Conservation (phyloP, 2,329 filamentous ascomycete genomes). For the Fusarium liriodendri region DNA sequence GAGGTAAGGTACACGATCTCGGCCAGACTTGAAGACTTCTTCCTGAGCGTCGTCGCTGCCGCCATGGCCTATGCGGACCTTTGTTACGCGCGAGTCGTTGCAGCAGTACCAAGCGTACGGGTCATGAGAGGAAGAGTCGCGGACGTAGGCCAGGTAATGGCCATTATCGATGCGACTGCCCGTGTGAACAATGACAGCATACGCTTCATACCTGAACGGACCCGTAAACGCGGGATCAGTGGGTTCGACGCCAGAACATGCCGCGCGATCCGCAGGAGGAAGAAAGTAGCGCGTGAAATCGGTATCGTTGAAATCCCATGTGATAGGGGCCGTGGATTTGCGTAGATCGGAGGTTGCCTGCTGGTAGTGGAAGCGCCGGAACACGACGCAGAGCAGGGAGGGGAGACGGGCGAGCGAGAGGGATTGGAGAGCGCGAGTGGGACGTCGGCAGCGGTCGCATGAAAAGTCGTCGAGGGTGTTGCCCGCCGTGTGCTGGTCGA, state of each 20-base stretch:
- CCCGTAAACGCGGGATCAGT: constrained; percentile 56
- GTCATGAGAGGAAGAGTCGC: constrained; percentile 62
- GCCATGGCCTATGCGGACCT: constrained; percentile 55
- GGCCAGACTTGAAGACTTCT: constrained; percentile 52
- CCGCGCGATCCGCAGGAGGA: constrained; percentile 47
- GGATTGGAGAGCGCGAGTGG: constrained; percentile 75
- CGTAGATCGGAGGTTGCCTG: constrained; percentile 50
- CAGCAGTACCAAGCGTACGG: constrained; percentile 61
- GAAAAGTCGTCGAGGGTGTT: constrained; percentile 76
- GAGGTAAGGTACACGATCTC: constrained; percentile 58
- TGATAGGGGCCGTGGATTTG: constrained; percentile 78
- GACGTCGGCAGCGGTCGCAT: constrained; percentile 79
- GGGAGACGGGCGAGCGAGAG: constrained; percentile 83
- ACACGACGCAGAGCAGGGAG: constrained; percentile 80
- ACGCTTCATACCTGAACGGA: constrained; percentile 84
- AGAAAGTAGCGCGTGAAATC: constrained; percentile 61
- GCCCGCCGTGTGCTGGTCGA: constrained; percentile 75
- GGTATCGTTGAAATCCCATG: constrained; percentile 81
- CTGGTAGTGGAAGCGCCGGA: constrained; percentile 69
- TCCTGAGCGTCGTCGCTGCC: constrained; percentile 50
- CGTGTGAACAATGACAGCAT: constrained; percentile 83
- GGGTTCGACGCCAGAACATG: constrained; percentile 43
- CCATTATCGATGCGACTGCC: constrained; percentile 76
- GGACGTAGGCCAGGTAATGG: constrained; percentile 82
- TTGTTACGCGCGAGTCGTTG: constrained; percentile 58